phyloP scores from a whole-genome alignment of 2,329 filamentous ascomycete genomes.

The Hysterium pulicare region DNA sequence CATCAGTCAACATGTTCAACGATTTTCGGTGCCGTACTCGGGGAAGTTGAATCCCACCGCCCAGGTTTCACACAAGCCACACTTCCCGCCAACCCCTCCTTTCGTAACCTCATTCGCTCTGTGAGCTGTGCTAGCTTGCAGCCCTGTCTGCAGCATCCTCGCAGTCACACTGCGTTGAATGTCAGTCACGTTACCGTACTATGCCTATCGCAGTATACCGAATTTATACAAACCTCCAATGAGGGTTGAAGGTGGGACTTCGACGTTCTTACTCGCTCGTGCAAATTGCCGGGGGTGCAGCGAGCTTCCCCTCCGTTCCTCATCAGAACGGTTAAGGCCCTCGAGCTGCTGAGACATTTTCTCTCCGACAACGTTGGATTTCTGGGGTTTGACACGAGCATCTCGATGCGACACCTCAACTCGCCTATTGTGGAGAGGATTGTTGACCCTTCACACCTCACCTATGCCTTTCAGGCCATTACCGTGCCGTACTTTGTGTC shows the following conservation, averaged over 20 bases:
- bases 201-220: background rate
- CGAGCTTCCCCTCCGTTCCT: constrained; percentile 3
- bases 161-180: constrained; percentile 27
- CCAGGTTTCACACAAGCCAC: constrained; percentile 30
- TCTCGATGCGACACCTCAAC: constrained; percentile 2
- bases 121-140: constrained; percentile 20
- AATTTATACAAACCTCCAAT: constrained; percentile 1
- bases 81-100: constrained; percentile 19
- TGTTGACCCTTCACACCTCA: too few species aligned
- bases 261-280: constrained; percentile 19
- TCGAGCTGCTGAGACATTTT: constrained; percentile 14
- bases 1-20: background rate
- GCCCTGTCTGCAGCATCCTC: too few species aligned
- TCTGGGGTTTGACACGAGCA: background rate
- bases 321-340: constrained; percentile 5
- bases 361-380: background rate
- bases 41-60: constrained; percentile 21
- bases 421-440: background rate
- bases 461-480: too few species aligned
- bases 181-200: constrained; percentile 26
- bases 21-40: constrained; percentile 17
- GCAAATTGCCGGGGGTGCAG: constrained; percentile 21
- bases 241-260: constrained; percentile 3
- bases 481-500: too few species aligned
- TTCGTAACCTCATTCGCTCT: constrained; percentile 29